phyloP scores from a whole-genome alignment of 208 protist genomes.

The Acanthamoeba royreba region DNA sequence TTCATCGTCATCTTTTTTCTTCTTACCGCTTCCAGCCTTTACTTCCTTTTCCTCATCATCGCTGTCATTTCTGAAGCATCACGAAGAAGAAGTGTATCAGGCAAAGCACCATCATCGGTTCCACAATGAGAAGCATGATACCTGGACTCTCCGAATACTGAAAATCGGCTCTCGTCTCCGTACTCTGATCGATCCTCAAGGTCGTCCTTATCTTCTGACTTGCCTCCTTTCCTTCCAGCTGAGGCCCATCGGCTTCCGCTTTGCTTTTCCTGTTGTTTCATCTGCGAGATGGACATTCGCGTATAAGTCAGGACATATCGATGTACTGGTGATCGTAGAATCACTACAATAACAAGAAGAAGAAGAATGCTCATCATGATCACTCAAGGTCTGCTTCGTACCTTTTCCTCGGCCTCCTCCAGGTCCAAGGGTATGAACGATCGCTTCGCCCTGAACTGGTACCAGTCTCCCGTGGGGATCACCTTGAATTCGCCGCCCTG shows the following conservation, averaged over 20 bases:
- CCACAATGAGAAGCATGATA: not conserved
- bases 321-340: not conserved
- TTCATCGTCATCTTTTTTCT: not conserved
- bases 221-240: not conserved
- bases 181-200: not conserved
- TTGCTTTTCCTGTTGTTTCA: not conserved
- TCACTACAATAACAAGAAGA: not conserved
- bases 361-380: no score
- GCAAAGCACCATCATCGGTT: no score
- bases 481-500: constrained; percentile 39
- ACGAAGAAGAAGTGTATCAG: not conserved
- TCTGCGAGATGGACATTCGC: not conserved
- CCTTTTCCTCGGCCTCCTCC: constrained; percentile 20
- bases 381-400: not conserved
- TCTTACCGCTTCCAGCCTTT: not conserved
- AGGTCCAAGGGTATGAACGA: not conserved
- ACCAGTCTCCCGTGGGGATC: not conserved
- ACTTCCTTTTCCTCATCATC: not conserved
- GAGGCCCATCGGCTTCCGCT: not conserved
- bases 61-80: not conserved
- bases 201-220: not conserved
- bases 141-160: not conserved
- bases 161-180: not conserved
- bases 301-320: no score
- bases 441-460: constrained; percentile 12